Percentiles rank a stretch among this genome's conserved stretches.
phyloP scores from a whole-genome alignment of 2,329 filamentous ascomycete species.

The Gaeumannomyces sp. region DNA sequence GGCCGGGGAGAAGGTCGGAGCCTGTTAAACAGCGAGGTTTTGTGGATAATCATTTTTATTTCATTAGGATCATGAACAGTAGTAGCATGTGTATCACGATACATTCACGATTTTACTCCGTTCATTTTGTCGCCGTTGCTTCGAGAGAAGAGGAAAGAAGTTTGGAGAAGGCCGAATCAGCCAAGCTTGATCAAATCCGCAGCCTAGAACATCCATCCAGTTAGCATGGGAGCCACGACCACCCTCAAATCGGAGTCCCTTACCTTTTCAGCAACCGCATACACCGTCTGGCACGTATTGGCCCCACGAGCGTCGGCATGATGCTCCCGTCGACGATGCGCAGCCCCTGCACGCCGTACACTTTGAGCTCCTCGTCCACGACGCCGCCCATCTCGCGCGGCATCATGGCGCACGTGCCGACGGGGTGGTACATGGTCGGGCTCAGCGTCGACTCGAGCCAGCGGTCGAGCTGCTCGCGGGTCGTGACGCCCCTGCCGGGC shows the following conservation, averaged over 20 bases:
- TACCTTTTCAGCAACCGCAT: constrained; percentile 24
- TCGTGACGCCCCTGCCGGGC: constrained; percentile 27
- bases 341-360: constrained; percentile 37
- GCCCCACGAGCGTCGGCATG: constrained; percentile 31
- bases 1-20: constrained; percentile 14
- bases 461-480: constrained; percentile 19
- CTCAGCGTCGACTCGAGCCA: constrained; percentile 17
- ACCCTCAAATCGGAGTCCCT: neutral
- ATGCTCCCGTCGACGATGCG: constrained; percentile 40
- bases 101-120: too few relatives aligned
- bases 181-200: constrained; percentile 18
- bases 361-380: constrained; percentile 33
- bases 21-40: neutral
- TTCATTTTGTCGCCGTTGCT: too few relatives aligned
- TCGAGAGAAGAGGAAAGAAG: too few relatives aligned
- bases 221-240: neutral
- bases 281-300: constrained; percentile 21
- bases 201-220: constrained; percentile 11
- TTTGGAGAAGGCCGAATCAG: neutral
- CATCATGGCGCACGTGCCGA: constrained; percentile 39
- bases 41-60: too few relatives aligned
- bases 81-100: too few relatives aligned
- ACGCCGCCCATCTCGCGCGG: constrained; percentile 36
- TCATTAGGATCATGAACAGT: too few relatives aligned
- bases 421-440: constrained; percentile 31